Conservation (phyloP, 2,329 filamentous ascomycete genomes). For the Curvularia sp. region DNA sequence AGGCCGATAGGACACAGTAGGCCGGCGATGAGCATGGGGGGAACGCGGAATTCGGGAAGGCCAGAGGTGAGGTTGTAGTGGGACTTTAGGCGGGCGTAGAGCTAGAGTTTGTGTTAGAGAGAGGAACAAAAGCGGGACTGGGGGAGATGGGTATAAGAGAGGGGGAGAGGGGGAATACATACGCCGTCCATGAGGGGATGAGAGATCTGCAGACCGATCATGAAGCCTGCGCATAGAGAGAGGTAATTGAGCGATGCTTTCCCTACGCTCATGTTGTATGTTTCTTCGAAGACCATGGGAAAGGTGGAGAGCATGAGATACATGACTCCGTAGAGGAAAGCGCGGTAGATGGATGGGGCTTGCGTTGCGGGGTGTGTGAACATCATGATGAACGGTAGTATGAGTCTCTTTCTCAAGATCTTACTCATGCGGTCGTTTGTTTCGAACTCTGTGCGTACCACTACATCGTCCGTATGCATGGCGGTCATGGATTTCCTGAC, state of each 20-base stretch:
- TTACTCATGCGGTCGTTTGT: slow-evolving; percentile 36
- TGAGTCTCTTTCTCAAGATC: slow-evolving; percentile 36
- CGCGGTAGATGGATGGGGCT: slow-evolving; percentile 61
- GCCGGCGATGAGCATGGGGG: slow-evolving; percentile 63
- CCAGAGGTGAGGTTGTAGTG: slow-evolving; percentile 39
- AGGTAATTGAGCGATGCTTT: slow-evolving; percentile 69
- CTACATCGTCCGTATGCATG: slow-evolving; percentile 16
- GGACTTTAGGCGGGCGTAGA: slow-evolving; percentile 35
- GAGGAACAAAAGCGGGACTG: no score
- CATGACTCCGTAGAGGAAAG: slow-evolving; percentile 66
- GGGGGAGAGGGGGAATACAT: slow-evolving; percentile 5
- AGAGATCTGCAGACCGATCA: slow-evolving; percentile 52
- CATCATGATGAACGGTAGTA: slow-evolving; percentile 59
- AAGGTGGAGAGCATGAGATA: slow-evolving; percentile 71
- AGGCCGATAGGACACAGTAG: slow-evolving; percentile 58
- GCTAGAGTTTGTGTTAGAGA: slow-evolving; percentile 15
- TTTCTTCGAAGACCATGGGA: slow-evolving; percentile 61
- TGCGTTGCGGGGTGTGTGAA: slow-evolving; percentile 67
- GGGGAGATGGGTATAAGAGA: background rate
- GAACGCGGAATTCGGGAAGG: slow-evolving; percentile 55
- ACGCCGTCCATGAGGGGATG: slow-evolving; percentile 56
- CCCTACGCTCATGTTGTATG: slow-evolving; percentile 63
- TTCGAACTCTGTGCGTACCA: slow-evolving; percentile 51
- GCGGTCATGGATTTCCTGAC: slow-evolving; percentile 55
- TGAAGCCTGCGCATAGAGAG: slow-evolving; percentile 66